Conservation (phyloP, 441 rosid species). For the Populus hybrid region DNA sequence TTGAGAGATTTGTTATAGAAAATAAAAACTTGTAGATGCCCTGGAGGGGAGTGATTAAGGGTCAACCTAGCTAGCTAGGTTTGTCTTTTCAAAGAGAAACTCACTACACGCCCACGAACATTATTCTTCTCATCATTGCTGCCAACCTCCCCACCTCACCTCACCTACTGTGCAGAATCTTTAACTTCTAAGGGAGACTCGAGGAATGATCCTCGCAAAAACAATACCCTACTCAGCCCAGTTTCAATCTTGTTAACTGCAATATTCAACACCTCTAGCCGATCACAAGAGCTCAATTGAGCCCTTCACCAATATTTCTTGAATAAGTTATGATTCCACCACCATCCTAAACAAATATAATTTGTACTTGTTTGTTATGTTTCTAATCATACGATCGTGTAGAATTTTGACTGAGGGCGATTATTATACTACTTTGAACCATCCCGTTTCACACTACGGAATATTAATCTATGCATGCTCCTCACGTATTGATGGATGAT, state of each 20-base stretch:
- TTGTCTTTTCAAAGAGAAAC: slow-evolving; percentile 11
- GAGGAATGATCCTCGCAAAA: background rate
- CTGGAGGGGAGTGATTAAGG: background rate
- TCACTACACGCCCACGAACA: slow-evolving; percentile 4
- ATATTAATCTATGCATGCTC: slow-evolving; percentile 29
- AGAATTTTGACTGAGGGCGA: slow-evolving; percentile 30
- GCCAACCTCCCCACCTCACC: slow-evolving; percentile 36
- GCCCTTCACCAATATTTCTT: slow-evolving; percentile 19
- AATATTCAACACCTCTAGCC: background rate
- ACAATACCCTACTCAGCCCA: background rate
- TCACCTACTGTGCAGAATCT: slow-evolving; percentile 28
- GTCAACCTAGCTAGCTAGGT: slow-evolving; percentile 23
- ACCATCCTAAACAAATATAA: slow-evolving; percentile 18
- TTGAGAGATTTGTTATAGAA: background rate
- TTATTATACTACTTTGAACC: slow-evolving; percentile 16
- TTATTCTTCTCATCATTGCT: slow-evolving; percentile 38
- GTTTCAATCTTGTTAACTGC: background rate
- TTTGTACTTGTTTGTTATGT: slow-evolving; percentile 2
- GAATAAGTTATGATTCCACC: slow-evolving; percentile 45
- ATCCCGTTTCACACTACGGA: slow-evolving; percentile 3
- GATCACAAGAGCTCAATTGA: background rate
- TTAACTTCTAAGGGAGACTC: background rate
- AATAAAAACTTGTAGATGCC: background rate
- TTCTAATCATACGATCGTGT: slow-evolving; percentile 42
- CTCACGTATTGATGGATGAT: slow-evolving; percentile 32